Conservation (phyloP, 2,329 filamentous ascomycete genomes). For the Sordariomycetes sp. region DNA sequence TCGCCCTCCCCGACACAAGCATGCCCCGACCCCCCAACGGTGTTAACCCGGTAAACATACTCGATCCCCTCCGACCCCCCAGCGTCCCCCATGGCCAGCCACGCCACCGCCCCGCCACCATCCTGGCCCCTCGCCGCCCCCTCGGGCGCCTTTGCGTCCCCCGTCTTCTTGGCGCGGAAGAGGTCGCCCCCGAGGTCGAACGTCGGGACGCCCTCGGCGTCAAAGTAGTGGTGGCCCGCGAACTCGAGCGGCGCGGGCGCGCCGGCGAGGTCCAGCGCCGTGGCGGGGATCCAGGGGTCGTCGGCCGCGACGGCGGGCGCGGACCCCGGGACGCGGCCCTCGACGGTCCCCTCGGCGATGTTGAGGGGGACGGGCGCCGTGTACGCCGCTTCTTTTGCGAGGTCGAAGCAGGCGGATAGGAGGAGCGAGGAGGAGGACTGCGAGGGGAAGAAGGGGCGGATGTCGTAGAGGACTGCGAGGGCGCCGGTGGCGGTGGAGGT, state of each 20-base stretch:
- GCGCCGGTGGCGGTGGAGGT: slow-evolving; percentile 32
- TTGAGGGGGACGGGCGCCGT: slow-evolving; percentile 32
- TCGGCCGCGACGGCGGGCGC: slow-evolving; percentile 26
- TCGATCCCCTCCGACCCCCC: slow-evolving; percentile 22
- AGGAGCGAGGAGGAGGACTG: slow-evolving; percentile 22
- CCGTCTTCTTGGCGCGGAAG: slow-evolving; percentile 33
- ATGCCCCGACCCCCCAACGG: slow-evolving; percentile 33
- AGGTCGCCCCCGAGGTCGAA: slow-evolving; percentile 38
- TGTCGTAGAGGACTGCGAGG: slow-evolving; percentile 47
- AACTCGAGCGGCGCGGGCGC: slow-evolving; percentile 21
- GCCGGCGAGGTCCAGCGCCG: slow-evolving; percentile 21
- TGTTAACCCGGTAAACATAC: slow-evolving; percentile 40
- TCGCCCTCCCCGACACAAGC: slow-evolving; percentile 23
- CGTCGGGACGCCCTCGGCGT: slow-evolving; percentile 33
- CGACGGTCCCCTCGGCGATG: slow-evolving; percentile 15
- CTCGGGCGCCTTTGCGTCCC: slow-evolving; percentile 35
- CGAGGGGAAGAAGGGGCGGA: slow-evolving; percentile 35
- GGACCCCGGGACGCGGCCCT: slow-evolving; percentile 14
- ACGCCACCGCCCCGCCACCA: slow-evolving; percentile 37
- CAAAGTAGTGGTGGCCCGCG: slow-evolving; percentile 58
- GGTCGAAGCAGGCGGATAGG: slow-evolving; percentile 19
- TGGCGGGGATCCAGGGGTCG: slow-evolving; percentile 28
- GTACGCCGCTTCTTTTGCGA: slow-evolving; percentile 27
- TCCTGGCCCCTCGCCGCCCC: slow-evolving; percentile 29
- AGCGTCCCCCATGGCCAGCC: slow-evolving; percentile 33